Base-by-base conservation (phyloP, 306 rosid genomes). In the Luffa acutangula region DNA sequence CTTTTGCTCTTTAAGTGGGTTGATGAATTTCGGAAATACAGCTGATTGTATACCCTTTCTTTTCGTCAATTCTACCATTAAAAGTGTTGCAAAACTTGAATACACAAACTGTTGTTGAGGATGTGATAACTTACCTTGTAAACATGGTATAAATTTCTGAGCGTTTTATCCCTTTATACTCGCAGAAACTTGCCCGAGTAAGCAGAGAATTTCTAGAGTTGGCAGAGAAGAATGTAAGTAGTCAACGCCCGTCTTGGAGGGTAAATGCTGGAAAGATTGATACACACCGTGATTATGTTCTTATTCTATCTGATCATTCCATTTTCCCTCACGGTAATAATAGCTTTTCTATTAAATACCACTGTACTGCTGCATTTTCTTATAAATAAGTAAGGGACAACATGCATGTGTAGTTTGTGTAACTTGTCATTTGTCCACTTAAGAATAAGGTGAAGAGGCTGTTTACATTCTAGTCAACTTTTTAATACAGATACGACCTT, bases 291-390 rank as follows among this genome's bases (percentile, higher is more conserved):
- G 90, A 91, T 82, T 85, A 89, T 65, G 94, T 82, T 83, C 92
- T 94, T 43, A 85, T 94, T 70, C 71, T 94, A 75, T 88, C 97
- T 36, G 98, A 94, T 84, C 97, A 91, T 87, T 92, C 98, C 76
- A 85, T 92, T 80, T 91, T 92, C 75, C 83, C 85, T 52, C 46
- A 43, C 52, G 93, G 97, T 93, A 93, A 63, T 80, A 10, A 85
- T 41, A 9, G 56, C 33, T 66, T 65, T 79, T 66, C 48, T 78
- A 43, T 63, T 46, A 18, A 57, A 37, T n/a, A 18, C 20, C 31
- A 3, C 20, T 76, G 13, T 41, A 56, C n/a, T 2, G 3, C 20
- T 56, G 67, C 20, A 56, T 20, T 76, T 76, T 54, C 18, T 57
- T 56, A 0, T 76, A 9, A 37, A 9, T 20, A 76, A 56, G 21